These are phyloP conservation scores for Heterobasidion parviporum DNA, from an alignment of 1,284 basidiomycete species.

Conservation along the genomic window DNA sequence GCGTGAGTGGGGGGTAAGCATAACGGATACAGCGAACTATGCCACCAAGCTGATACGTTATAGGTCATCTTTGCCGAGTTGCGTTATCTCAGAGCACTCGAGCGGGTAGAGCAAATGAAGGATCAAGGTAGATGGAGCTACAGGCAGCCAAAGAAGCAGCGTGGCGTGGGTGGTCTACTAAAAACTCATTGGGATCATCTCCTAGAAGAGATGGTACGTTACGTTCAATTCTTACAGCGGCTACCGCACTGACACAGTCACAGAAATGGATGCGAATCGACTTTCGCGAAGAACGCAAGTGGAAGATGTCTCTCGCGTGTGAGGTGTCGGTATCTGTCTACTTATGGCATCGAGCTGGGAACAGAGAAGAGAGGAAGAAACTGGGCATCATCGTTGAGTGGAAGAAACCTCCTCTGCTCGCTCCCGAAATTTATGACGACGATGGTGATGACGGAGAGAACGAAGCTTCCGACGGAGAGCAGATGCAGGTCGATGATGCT, in stretches of 20 bases:
- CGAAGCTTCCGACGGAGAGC: conserved; percentile 15
- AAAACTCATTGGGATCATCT: conserved; percentile 97
- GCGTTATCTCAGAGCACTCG: conserved; percentile 71
- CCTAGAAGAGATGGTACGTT: conserved; percentile 88
- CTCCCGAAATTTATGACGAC: conserved; percentile 10
- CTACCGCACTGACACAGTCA: neutral
- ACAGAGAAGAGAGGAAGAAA: conserved; percentile 53
- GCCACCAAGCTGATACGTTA: neutral
- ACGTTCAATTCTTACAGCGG: neutral
- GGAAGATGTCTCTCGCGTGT: conserved; percentile 86
- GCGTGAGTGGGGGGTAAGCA: conserved; percentile 69
- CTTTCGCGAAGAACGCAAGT: conserved; percentile 88
- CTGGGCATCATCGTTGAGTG: conserved; percentile 67
- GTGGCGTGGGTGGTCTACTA: conserved; percentile 65
- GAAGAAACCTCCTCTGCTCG: conserved; percentile 35
- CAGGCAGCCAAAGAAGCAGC: conserved; percentile 91
- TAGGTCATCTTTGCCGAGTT: conserved; percentile 75
- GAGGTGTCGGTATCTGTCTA: conserved; percentile 79
- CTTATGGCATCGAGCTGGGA: conserved; percentile 79
- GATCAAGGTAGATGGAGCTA: conserved; percentile 84
- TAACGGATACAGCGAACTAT: neutral
- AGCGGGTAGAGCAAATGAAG: conserved; percentile 83
- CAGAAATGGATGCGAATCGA: conserved; percentile 97
- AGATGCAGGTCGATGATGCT: conserved; percentile 13
- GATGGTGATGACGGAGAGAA: conserved; percentile 14